Base-by-base conservation (phyloP, 345 rosid genomes). In the Citrus trifoliata region DNA sequence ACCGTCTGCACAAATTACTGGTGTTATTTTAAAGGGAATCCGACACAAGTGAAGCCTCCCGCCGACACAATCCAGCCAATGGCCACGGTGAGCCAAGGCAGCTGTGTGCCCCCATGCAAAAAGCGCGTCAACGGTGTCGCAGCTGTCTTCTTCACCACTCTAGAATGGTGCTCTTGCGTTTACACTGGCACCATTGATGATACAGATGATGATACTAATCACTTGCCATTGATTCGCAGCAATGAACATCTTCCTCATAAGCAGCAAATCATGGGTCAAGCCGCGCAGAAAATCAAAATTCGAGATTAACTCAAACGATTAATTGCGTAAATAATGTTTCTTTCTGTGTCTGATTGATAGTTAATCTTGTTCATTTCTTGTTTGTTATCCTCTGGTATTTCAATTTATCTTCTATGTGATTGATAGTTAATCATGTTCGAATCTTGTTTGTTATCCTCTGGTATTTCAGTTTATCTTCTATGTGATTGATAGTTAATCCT, bases 111-210 rank as follows among this genome's bases (percentile, higher is more conserved):
- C 1, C 65, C 88, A 10, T 55, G 78, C 73, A 73, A 60, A 75
- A 83, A 66, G 79, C 74, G 84, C 1, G 84, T 71, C 64, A 58
- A 80, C 27, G 85, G 87, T 9, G 80, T 85, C 35, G 85, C 85
- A 10, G 33, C 83, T 2, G 82, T 81, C 33, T 89, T 89, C 42
- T 89, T 89, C 86, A 71, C 73, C 16, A 83, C 90, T 40, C 78
- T 89, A 10, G 80, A 79, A 38, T 60, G 80, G 24, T 89, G 88
- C 78, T 64, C 77, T 61, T 88, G 93, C 84, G 18, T 88, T 55
- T 16, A 28, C 12, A 48, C 85, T 6, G 81, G 79, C 70, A 88
- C 93, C 27, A 76, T 78, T 61, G 90, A 71, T 63, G 90, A 89
- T 33, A 8, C 28, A 19, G 4, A 22, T 18, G 78, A 76, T 24